A percentile compares a stretch with the other conserved stretches of the same genome.
Evolutionary conservation across 1,284 basidiomycete species (phyloP).

Genomic region (Ganoderma sinense): DNA sequence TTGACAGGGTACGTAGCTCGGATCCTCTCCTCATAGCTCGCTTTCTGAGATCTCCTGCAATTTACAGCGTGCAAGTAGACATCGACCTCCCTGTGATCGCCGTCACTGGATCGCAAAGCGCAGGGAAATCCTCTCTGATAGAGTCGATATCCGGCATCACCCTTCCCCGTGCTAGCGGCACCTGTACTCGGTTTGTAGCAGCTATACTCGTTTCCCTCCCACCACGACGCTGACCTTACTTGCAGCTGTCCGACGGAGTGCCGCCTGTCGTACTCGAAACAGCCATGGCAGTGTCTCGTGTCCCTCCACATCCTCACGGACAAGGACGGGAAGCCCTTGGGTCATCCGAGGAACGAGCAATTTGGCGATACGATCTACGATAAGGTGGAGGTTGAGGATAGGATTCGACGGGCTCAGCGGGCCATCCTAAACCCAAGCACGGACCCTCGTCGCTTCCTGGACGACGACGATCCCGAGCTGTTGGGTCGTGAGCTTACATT

Average conservation of each 20-base stretch:
- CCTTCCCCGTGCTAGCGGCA: conserved; percentile 67
- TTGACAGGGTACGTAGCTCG: conserved; percentile 55
- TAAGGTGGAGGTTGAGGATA: conserved; percentile 64
- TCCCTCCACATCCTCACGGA: conserved; percentile 57
- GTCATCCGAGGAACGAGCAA: conserved; percentile 46
- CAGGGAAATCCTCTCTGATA: conserved; percentile 79
- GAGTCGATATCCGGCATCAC: conserved; percentile 78
- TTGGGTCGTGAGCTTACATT: conserved; percentile 55
- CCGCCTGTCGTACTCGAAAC: conserved; percentile 54
- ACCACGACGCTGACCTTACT: neutral
- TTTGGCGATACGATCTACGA: conserved; percentile 66
- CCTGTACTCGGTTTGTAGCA: conserved; percentile 64
- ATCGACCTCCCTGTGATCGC: conserved; percentile 76
- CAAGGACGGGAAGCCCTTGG: conserved; percentile 49
- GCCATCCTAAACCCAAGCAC: conserved; percentile 72
- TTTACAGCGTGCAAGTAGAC: conserved; percentile 62
- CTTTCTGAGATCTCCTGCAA: neutral
- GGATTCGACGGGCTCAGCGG: conserved; percentile 71
- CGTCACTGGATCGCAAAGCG: conserved; percentile 52
- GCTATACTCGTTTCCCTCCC: neutral
- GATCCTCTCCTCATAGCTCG: conserved; percentile 1
- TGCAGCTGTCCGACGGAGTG: conserved; percentile 76
- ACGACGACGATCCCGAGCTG: conserved; percentile 38
- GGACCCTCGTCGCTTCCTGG: conserved; percentile 40
- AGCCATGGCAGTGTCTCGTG: conserved; percentile 67